These are phyloP conservation scores for Coleophoma eucalyptorum DNA, from an alignment of 2,329 filamentous ascomycete species.

Conservation along the genomic window DNA sequence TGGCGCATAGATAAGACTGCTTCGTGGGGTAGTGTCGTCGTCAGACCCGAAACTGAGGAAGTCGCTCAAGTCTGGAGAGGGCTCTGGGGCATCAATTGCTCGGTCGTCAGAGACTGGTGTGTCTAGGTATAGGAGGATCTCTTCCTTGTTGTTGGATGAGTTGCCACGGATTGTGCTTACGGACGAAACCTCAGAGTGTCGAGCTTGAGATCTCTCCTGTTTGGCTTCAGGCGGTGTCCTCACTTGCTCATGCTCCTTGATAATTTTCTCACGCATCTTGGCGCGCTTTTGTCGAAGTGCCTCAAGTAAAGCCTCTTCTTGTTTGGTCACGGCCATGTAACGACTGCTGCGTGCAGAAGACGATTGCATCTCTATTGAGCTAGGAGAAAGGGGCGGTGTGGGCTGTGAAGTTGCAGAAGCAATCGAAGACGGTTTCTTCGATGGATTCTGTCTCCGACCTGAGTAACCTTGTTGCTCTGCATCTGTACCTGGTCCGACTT, in stretches of 20 bases:
- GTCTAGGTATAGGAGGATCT: slow-evolving; percentile 23
- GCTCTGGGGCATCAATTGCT: slow-evolving; percentile 18
- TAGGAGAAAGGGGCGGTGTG: slow-evolving; percentile 25
- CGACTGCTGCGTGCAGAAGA: slow-evolving; percentile 15
- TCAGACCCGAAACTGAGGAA: slow-evolving; percentile 23
- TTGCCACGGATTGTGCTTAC: slow-evolving; percentile 12
- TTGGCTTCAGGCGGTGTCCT: slow-evolving; percentile 16
- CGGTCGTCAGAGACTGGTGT: slow-evolving; percentile 14
- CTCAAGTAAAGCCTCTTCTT: slow-evolving; percentile 47
- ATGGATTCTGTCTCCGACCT: slow-evolving; percentile 2
- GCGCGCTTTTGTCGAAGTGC: slow-evolving; percentile 44
- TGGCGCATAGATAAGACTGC: slow-evolving; percentile 8
- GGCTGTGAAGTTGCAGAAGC: slow-evolving; percentile 15
- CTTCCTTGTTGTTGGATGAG: slow-evolving; percentile 9
- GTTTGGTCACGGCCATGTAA: slow-evolving; percentile 47
- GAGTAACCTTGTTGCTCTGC: background rate
- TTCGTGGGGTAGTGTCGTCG: slow-evolving; percentile 22
- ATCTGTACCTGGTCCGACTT: background rate
- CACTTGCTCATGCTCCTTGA: slow-evolving; percentile 23
- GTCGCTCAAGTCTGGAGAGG: slow-evolving; percentile 25
- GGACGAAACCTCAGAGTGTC: slow-evolving; percentile 13
- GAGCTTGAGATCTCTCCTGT: slow-evolving; percentile 1
- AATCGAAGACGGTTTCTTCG: slow-evolving; percentile 7
- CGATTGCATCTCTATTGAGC: slow-evolving; percentile 15
- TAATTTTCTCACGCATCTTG: slow-evolving; percentile 37